phyloP scores from a whole-genome alignment of 139 green algal species.

The Deuterostichococcus epilithicus region DNA sequence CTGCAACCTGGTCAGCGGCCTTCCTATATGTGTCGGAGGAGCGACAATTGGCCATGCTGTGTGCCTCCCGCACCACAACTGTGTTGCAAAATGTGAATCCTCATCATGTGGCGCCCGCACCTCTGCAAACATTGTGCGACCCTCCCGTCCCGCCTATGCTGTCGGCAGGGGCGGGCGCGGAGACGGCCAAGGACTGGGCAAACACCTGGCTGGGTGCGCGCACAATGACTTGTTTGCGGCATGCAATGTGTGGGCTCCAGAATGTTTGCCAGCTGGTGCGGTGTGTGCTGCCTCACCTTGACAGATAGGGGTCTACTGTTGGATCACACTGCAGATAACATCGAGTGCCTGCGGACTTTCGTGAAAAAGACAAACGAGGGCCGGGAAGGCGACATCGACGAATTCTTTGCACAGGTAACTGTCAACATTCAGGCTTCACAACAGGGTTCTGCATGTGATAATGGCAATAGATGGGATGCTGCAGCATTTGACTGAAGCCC shows the following conservation, averaged over 20 bases:
- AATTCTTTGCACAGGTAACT: background rate
- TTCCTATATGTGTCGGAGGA: background rate
- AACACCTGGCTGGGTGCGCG: constrained; percentile 61
- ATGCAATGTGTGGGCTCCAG: background rate
- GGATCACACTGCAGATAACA: constrained; percentile 38
- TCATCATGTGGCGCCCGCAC: too few relatives aligned
- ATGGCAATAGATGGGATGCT: too few relatives aligned
- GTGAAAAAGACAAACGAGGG: constrained; percentile 66
- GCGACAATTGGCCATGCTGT: background rate
- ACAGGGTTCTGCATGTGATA: too few relatives aligned
- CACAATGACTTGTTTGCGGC: background rate
- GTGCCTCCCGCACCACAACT: background rate
- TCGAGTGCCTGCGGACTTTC: constrained; percentile 46
- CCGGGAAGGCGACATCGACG: constrained; percentile 18
- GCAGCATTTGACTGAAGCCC: too few relatives aligned
- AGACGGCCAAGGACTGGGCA: constrained; percentile 40
- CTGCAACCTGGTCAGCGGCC: background rate
- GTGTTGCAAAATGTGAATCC: background rate
- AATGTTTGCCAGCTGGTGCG: background rate
- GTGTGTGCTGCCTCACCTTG: background rate
- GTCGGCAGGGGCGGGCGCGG: constrained; percentile 19
- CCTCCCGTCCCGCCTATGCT: too few relatives aligned
- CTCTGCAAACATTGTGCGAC: too few relatives aligned
- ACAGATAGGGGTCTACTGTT: background rate
- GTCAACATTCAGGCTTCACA: too few relatives aligned